phyloP scores from a whole-genome alignment of 768 basidiomycete species.

The Termitomyces sp. region DNA sequence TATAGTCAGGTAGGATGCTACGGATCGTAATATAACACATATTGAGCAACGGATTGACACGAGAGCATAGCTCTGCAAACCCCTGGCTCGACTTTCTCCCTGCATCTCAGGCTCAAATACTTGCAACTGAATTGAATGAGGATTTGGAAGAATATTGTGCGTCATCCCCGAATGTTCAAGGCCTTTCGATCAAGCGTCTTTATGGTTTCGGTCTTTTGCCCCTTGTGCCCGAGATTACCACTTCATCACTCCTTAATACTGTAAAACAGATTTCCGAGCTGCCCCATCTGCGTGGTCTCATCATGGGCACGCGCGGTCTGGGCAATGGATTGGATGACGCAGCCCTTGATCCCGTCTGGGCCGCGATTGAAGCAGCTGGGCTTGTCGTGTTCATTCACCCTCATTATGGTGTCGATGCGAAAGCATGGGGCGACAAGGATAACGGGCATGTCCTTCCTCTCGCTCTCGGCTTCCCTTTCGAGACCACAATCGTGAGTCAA shows the following conservation, averaged over 20 bases:
- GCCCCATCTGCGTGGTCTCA: slow-evolving; percentile 69
- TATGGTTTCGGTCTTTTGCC: slow-evolving; percentile 87
- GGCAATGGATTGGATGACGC: slow-evolving; percentile 82
- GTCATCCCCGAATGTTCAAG: slow-evolving; percentile 44
- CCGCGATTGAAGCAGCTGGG: slow-evolving; percentile 62
- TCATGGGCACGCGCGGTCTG: slow-evolving; percentile 78
- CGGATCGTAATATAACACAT: neutral
- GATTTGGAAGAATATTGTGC: slow-evolving; percentile 82
- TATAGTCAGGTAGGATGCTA: slow-evolving; percentile 57
- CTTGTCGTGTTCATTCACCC: slow-evolving; percentile 84
- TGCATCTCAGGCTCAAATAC: slow-evolving; percentile 56
- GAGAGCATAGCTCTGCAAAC: slow-evolving; percentile 64
- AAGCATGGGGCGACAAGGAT: slow-evolving; percentile 69
- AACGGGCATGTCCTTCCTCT: slow-evolving; percentile 89
- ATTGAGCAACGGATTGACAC: neutral
- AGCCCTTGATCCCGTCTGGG: slow-evolving; percentile 77
- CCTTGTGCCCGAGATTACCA: slow-evolving; percentile 64
- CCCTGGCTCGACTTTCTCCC: slow-evolving; percentile 90
- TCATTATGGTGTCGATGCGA: slow-evolving; percentile 78
- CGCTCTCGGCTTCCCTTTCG: slow-evolving; percentile 86
- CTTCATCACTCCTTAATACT: slow-evolving; percentile 53
- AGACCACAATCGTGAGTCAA: slow-evolving; percentile 75
- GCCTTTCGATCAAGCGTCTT: slow-evolving; percentile 51
- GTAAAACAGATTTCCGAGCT: slow-evolving; percentile 63
- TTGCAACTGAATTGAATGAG: slow-evolving; percentile 70